A percentile compares a stretch with the other conserved stretches of the same genome.
These are phyloP conservation scores for Sherardia arvensis DNA, from an alignment of 257 asterid species.

Conservation along the genomic window DNA sequence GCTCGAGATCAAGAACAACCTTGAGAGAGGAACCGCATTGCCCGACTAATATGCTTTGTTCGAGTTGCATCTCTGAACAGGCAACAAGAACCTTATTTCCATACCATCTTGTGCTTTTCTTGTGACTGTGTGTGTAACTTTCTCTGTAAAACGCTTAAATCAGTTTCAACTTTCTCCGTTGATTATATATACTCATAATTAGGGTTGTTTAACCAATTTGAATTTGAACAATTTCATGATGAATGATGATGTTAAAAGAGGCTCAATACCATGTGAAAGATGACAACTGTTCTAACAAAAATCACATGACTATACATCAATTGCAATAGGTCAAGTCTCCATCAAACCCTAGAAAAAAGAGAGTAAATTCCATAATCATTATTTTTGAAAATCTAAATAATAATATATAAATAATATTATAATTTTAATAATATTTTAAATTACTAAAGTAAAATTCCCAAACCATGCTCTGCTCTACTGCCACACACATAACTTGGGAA, in stretches of 20 bases:
- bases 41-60: constrained; percentile 39
- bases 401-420: no score
- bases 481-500: background rate
- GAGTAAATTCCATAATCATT: background rate
- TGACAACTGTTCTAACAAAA: background rate
- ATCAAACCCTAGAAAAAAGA: background rate
- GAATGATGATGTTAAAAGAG: background rate
- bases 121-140: background rate
- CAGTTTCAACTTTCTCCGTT: background rate
- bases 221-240: background rate
- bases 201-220: background rate
- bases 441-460: no score
- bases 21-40: constrained; percentile 68
- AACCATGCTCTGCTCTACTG: background rate
- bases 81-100: background rate
- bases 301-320: background rate
- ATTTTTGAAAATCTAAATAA: no score
- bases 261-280: background rate
- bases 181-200: no score
- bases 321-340: background rate
- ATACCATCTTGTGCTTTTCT: background rate
- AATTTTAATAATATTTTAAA: no score
- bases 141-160: background rate
- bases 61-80: background rate
- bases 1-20: constrained; percentile 92